These are phyloP conservation scores for Fusarium albidum DNA, from an alignment of 2,329 filamentous ascomycete species.

Conservation along the genomic window DNA sequence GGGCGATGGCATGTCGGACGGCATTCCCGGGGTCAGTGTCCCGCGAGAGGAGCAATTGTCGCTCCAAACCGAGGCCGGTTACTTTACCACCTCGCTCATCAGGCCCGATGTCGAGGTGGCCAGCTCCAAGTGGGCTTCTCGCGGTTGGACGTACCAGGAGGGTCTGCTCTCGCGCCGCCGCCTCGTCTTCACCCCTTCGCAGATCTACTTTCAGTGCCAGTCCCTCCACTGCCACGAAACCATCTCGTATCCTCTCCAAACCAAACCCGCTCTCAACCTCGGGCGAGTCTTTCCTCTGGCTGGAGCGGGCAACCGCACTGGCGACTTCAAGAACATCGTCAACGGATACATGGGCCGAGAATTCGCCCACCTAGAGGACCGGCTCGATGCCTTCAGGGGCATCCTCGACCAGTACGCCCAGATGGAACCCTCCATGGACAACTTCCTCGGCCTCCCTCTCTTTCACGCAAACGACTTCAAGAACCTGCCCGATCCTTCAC, in stretches of 20 bases:
- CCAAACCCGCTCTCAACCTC: conserved; percentile 42
- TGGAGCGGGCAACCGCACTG: conserved; percentile 34
- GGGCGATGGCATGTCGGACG: conserved; percentile 40
- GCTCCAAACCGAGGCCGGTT: conserved; percentile 42
- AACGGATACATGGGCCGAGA: conserved; percentile 44
- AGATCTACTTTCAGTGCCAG: conserved; percentile 50
- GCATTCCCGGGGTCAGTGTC: conserved; percentile 47
- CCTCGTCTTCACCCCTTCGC: conserved; percentile 48
- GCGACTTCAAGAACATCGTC: conserved; percentile 41
- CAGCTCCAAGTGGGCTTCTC: conserved; percentile 46
- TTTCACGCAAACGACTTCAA: conserved; percentile 46
- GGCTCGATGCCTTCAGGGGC: conserved; percentile 47
- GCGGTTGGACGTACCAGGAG: conserved; percentile 49
- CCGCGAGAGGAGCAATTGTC: conserved; percentile 47
- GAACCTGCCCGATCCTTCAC: conserved; percentile 37
- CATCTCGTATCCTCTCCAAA: conserved; percentile 44
- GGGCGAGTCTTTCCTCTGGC: conserved; percentile 44
- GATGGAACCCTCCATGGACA: conserved; percentile 39
- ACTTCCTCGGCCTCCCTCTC: conserved; percentile 46
- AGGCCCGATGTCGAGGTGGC: conserved; percentile 47
- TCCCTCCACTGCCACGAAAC: conserved; percentile 49
- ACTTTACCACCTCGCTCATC: conserved; percentile 48
- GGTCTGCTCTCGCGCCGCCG: conserved; percentile 46
- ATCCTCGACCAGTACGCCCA: conserved; percentile 42
- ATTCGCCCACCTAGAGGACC: conserved; percentile 39